Conservation (phyloP, 176 grass and related monocot species). For the Dactylis glomerata region DNA sequence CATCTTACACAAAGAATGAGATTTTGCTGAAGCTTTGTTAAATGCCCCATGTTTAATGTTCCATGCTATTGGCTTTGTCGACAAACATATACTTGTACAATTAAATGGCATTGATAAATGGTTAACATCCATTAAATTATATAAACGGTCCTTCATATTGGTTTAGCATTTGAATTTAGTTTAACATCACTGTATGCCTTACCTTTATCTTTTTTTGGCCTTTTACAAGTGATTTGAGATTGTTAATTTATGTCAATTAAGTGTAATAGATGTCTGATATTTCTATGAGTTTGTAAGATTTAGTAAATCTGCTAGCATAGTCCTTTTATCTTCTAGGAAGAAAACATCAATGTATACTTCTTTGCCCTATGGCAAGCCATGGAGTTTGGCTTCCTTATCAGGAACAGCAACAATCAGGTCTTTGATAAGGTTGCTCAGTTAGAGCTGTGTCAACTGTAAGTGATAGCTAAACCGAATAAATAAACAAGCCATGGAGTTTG, state of each 20-base stretch:
- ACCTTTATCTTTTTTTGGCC: slow-evolving; percentile 3
- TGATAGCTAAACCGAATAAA: too few relatives aligned
- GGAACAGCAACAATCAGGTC: background rate
- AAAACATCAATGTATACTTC: background rate
- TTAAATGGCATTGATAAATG: background rate
- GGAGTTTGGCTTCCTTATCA: background rate
- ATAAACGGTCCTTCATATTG: background rate
- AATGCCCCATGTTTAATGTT: background rate
- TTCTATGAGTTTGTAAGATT: background rate
- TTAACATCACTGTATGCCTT: background rate
- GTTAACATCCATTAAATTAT: background rate
- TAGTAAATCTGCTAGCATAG: background rate
- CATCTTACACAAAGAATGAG: background rate
- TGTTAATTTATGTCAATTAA: background rate
- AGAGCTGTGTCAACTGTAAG: too few relatives aligned
- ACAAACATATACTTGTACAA: background rate
- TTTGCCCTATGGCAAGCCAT: background rate
- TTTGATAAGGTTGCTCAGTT: background rate
- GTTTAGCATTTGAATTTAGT: background rate
- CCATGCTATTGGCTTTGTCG: background rate
- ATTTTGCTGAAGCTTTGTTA: background rate
- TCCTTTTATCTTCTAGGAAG: slow-evolving; percentile 4
- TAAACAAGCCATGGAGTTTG: background rate
- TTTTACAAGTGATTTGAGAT: background rate
- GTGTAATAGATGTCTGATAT: slow-evolving; percentile 11